Evolutionary conservation across 2,329 filamentous ascomycete species (phyloP), one percentile per base, ranked within the genome.

Genomic region (Beauveria scarabaeidicola): DNA sequence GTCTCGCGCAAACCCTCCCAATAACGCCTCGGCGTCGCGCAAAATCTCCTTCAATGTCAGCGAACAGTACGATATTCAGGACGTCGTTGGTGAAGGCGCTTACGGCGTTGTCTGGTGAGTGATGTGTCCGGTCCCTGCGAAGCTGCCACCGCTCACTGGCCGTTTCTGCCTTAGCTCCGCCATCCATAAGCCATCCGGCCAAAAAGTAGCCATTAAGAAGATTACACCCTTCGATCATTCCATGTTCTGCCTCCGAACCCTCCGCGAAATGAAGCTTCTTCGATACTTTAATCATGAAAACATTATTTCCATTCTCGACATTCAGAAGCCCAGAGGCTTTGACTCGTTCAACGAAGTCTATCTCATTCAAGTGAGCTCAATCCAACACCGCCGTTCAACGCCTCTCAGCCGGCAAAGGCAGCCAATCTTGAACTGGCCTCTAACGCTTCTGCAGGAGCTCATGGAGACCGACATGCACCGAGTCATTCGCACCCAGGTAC

Each of bases 401-500:
- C 19, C 23, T 46, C 27, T 61, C 47, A 41, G 27, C n/a, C 15
- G 17, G 25, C 54, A 29, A 29, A 44, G 29, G 21, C 44, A 36
- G 25, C 19, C 17, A 13, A 23, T 5, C n/a, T 21, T 27, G 19
- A 1, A 43, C 1, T 27, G 41, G 27, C 1, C 23, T 5, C 38
- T 58, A 36, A 58, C 48, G 7, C 8, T 3, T 44, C 41, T 63
- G 2, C 63, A 96, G 90, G 92, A 96, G 76, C 84, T 99, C 69
- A 99, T 99, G 94, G 94, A 99, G 79, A 99, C 94, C 52, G 94
- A 99, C 71, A 99, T 99, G 94, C 94, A 99, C 75, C 86, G 94
- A 66, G 94, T 99, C 66, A 99, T 99, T 70, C 91, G 94, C 67
- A 99, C 94, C 43, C 94, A 99, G 77, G 94, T 99, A 71, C 85